Base-by-base conservation (phyloP, 176 grass and related monocot species). In the Eragrostis curvula region DNA sequence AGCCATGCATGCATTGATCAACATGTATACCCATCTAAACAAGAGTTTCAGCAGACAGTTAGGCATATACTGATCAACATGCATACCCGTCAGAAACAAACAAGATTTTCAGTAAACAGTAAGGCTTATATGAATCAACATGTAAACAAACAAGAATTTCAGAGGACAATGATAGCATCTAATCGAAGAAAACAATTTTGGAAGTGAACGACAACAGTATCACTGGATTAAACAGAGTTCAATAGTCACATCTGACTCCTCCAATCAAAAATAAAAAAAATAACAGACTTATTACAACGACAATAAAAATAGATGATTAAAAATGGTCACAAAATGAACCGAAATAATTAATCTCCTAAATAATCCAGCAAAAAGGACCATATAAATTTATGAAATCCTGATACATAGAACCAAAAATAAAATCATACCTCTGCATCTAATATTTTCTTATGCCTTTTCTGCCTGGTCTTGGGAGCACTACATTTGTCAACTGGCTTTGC, bases 401-500 rank as follows among this genome's bases (percentile, higher is more conserved):
- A 49, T 68, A 60, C 10, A 58, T 45, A 74, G 17, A 72, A 84
- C 9, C 66, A 49, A 47, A 36, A 68, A 15, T 17, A 76, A 75
- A 60, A 72, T 71, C 29, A 70, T 79, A 91, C 90, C 82, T 79
- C 59, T 83, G 59, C 43, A 47, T 43, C 51, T 69, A 74, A 45
- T 40, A 79, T 51, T 52, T 85, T 88, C 79, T 78, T 82, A 58
- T 80, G 66, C 25, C 25, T 84, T 83, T 84, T 87, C 12, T 44
- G 66, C 66, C 46, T 81, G 65, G 58, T 21, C 55, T 73, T 70
- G 47, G 75, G 73, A 63, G 52, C 36, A 76, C 74, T 73, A 29
- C 15, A 75, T 68, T 83, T 75, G 70, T 49, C 23, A 88, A 70
- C 47, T 66, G 69, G 62, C 10, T 75, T 87, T 70, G 21, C 64